Percentiles rank a stretch among this genome's conserved stretches.
phyloP scores from a whole-genome alignment of 768 basidiomycete genomes.

The Rhizopogon salebrosus region DNA sequence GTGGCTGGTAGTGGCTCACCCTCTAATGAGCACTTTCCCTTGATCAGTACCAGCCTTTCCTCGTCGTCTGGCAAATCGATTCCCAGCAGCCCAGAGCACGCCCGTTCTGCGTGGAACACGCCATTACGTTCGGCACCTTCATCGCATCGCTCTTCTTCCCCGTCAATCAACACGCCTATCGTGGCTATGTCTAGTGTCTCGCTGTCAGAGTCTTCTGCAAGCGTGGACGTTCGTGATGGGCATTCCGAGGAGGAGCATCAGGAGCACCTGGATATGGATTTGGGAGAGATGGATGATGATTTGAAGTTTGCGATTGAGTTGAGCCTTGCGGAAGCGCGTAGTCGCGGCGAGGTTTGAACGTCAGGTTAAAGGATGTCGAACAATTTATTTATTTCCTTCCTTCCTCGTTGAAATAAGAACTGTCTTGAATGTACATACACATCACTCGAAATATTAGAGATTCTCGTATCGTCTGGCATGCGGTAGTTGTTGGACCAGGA shows the following conservation, averaged over 20 bases:
- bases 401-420: too few relatives aligned
- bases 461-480: too few relatives aligned
- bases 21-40: constrained; percentile 28
- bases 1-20: constrained; percentile 8
- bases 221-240: constrained; percentile 6
- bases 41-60: constrained; percentile 25
- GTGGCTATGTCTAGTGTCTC: constrained; percentile 10
- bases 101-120: constrained; percentile 35
- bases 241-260: background rate
- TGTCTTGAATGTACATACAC: too few relatives aligned
- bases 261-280: too few relatives aligned
- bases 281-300: constrained; percentile 64
- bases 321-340: constrained; percentile 58
- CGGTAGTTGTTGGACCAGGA: too few relatives aligned
- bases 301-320: constrained; percentile 60
- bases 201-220: constrained; percentile 11
- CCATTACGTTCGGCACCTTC: constrained; percentile 25
- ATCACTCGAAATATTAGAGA: too few relatives aligned
- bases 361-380: too few relatives aligned
- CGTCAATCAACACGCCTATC: constrained; percentile 7
- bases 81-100: constrained; percentile 9
- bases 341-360: too few relatives aligned
- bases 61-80: constrained; percentile 15
- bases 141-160: constrained; percentile 12
- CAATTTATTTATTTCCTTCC: too few relatives aligned